A percentile compares a stretch with the other conserved stretches of the same genome.
phyloP scores from a whole-genome alignment of 192 early-diverging fungal genomes.

The Backusella morwellensis region DNA sequence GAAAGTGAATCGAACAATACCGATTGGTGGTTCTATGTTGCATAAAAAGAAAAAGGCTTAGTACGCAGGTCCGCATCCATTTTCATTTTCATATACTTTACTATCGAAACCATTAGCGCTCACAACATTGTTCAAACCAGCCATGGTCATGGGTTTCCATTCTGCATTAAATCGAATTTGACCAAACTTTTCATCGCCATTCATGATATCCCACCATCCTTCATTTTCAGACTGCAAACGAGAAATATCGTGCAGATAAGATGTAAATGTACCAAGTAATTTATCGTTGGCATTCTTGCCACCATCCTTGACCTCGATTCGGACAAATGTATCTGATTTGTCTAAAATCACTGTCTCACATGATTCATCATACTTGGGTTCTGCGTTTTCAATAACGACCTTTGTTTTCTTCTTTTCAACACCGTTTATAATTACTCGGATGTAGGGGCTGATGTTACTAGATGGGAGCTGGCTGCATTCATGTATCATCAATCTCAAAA shows the following conservation, averaged over 20 bases:
- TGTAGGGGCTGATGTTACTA: conserved; percentile 45
- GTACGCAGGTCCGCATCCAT: background rate
- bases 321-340: conserved; percentile 49
- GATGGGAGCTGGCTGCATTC: conserved; percentile 49
- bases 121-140: conserved; percentile 25
- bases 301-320: conserved; percentile 60
- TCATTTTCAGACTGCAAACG: conserved; percentile 13
- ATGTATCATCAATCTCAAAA: conserved; percentile 53
- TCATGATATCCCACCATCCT: conserved; percentile 27
- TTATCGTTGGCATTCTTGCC: conserved; percentile 43
- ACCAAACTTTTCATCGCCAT: conserved; percentile 9
- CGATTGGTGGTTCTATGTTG: conserved; percentile 53
- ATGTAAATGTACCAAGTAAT: conserved; percentile 31
- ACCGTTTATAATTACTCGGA: conserved; percentile 48
- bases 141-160: conserved; percentile 76
- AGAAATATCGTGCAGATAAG: conserved; percentile 37
- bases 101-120: conserved; percentile 13
- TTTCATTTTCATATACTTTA: background rate
- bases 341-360: conserved; percentile 69
- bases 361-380: conserved; percentile 70
- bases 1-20: conserved; percentile 69
- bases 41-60: background rate
- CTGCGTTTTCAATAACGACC: conserved; percentile 59
- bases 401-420: conserved; percentile 45
- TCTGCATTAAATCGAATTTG: conserved; percentile 27